These are phyloP conservation scores for Malus hybrid DNA, from an alignment of 331 rosid species.

Conservation along the genomic window DNA sequence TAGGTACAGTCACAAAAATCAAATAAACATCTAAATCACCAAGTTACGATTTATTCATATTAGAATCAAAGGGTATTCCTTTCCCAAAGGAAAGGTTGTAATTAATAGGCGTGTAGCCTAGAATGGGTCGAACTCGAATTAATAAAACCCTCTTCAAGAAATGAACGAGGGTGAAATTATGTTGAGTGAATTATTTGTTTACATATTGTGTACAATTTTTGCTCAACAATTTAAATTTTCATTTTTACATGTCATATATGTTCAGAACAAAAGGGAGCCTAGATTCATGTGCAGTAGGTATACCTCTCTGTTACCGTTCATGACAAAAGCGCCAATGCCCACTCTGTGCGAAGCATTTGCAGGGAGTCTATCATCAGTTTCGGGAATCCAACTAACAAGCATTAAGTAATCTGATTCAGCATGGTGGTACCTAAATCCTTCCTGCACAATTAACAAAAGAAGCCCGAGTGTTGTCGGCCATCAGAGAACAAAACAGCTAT, in stretches of 20 bases:
- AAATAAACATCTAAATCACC: too few relatives aligned
- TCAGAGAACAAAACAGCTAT: not conserved
- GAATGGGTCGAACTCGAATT: too few relatives aligned
- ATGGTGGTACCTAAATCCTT: slow-evolving; percentile 82
- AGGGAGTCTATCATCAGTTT: slow-evolving; percentile 54
- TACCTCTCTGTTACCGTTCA: slow-evolving; percentile 64
- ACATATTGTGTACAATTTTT: too few relatives aligned
- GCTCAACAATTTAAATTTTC: not conserved
- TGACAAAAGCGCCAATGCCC: slow-evolving; percentile 65
- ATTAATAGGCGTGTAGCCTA: too few relatives aligned
- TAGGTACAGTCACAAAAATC: too few relatives aligned
- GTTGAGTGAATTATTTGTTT: too few relatives aligned
- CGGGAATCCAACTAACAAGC: slow-evolving; percentile 73
- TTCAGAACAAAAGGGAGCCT: not conserved
- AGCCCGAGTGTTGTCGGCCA: not conserved
- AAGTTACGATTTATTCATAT: too few relatives aligned
- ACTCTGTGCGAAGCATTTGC: slow-evolving; percentile 83
- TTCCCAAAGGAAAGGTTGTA: too few relatives aligned
- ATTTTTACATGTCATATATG: not conserved
- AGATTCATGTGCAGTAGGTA: not conserved
- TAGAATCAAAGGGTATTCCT: too few relatives aligned
- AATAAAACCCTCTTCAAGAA: too few relatives aligned
- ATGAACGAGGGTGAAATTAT: too few relatives aligned
- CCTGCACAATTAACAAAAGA: slow-evolving; percentile 29
- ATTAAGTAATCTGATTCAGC: slow-evolving; percentile 77